Base-by-base conservation (phyloP, 495 filamentous ascomycete species). In the Apodospora peruviana region DNA sequence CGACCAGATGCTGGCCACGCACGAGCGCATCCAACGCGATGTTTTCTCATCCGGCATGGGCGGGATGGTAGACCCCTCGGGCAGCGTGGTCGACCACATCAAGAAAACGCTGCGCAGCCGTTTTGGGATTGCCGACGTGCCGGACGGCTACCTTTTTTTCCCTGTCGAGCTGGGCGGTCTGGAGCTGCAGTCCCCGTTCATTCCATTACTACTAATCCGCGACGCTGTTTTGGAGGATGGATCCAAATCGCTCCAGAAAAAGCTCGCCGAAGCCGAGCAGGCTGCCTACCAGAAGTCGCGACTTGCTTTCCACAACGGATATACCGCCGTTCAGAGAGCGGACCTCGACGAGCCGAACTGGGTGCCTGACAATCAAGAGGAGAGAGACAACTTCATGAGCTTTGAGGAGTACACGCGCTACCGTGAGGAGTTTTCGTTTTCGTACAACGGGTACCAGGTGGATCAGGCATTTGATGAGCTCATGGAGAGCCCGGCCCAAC, bases 91-190 rank as follows among this genome's bases (percentile, higher is more conserved):
- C 29, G 58, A 37, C 10, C 48, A 59, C 25, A 71, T 87, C 3
- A 76, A 79, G 20, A 48, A 64, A 3, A 63, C 70, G 20, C 79
- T 87, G 44, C 56, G 67, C 25, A 55, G 70, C 5, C 70, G 76
- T 11, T 86, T 86, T 55, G 64, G 61, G 18, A 55, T 82, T 32
- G 44, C 61, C 43, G 64, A 78, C 48, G 70, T 86, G 16, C 83
- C 83, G 0, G 79, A 85, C 43, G 84, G 77, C 19, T 83, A 81
- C 58, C 77, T 86, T 60, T 86, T 78, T 55, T 67, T 74, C 52
- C 77, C 75, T 0, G 57, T 67, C 24, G 52, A 66, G 41, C 57
- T 80, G 3, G 79, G 80, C 20, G 79, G 79, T 3, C 72, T 84
- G 0, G 78, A 73, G 8, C 59, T 84, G 17, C 59, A 69, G 29